Conservation (phyloP, 2,329 filamentous ascomycete species). For the Hirsutella minnesotensis region DNA sequence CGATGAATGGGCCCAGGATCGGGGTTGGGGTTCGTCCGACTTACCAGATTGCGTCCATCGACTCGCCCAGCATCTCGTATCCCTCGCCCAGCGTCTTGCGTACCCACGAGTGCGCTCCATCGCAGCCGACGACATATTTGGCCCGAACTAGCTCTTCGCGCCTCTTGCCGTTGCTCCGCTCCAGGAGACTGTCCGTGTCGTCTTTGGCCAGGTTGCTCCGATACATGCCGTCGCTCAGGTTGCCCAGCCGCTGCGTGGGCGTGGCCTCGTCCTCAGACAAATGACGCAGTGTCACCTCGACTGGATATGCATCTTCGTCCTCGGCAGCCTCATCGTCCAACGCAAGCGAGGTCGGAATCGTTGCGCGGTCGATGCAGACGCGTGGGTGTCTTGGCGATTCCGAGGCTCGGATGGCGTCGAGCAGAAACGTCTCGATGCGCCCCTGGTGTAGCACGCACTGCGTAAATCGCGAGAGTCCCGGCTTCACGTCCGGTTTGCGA, state of each 20-base stretch:
- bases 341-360: constrained; percentile 42
- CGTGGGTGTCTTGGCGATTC: constrained; percentile 21
- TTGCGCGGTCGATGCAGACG: constrained; percentile 45
- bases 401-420: constrained; percentile 45
- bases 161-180: constrained; percentile 6
- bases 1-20: too few species aligned
- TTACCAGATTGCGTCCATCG: constrained; percentile 37
- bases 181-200: constrained; percentile 41
- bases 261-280: constrained; percentile 46
- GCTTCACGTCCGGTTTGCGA: constrained; percentile 49
- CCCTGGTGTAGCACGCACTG: constrained; percentile 61
- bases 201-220: constrained; percentile 45
- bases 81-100: constrained; percentile 38
- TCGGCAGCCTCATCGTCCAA: constrained; percentile 40
- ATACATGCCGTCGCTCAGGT: constrained; percentile 40
- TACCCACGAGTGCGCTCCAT: constrained; percentile 58
- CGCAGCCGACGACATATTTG: constrained; percentile 55
- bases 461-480: constrained; percentile 48
- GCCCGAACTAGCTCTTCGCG: constrained; percentile 18
- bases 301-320: constrained; percentile 42
- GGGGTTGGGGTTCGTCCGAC: not conserved
- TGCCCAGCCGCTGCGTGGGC: constrained; percentile 22
- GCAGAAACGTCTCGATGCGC: constrained; percentile 54
- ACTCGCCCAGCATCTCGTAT: constrained; percentile 43
- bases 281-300: constrained; percentile 46